Base-by-base conservation (phyloP, 202 grass and related monocot species). In the Zoysia matrella region DNA sequence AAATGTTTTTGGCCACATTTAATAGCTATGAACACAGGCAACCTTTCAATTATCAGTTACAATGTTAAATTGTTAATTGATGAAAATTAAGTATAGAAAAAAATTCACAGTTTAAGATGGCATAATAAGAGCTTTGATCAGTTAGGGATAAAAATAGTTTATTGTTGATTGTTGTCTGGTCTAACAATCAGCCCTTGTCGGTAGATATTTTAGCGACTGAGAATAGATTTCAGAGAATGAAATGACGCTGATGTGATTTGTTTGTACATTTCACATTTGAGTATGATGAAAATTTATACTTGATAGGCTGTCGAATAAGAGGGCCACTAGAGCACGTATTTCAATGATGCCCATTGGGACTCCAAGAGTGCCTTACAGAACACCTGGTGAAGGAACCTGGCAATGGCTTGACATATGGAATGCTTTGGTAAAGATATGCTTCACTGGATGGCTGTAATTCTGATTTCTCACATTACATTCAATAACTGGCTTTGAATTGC, bases 381-480 rank as follows among this genome's bases (percentile, higher is more conserved):
- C 92, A 77, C 84, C 90, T 57, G 86, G 84, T 64, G 90, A 94
- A 84, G 92, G 92, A 87, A 89, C 84, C 41, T 88, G 80, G 80
- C 87, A 93, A 72, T 95, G 92, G 87, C 87, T 98, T 71, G 92
- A 95, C 53, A 73, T 91, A 71, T 95, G 88, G 90, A 92, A 98
- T 88, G 92, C 90, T 70, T 77, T 98, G 79, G 95, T 98, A 87
- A 95, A 71, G 50, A 5, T 36, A 73, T 77, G 67, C 8, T 43
- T 14, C 44, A 48, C 66, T 67, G 13, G 9, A 60, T 8, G 70
- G 3, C 68, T n/a, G 2, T 60, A 67, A 68, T 71, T 73, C 6
- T 77, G 47, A 47, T 72, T 76, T 61, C 22, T 40, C n/a, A 10
- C 3, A 43, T 64, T 87, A 41, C 60, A 46, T 61, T 66, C 4